Evolutionary conservation across 768 basidiomycete species (phyloP).

Genomic region (Phanerochaete sordida): DNA sequence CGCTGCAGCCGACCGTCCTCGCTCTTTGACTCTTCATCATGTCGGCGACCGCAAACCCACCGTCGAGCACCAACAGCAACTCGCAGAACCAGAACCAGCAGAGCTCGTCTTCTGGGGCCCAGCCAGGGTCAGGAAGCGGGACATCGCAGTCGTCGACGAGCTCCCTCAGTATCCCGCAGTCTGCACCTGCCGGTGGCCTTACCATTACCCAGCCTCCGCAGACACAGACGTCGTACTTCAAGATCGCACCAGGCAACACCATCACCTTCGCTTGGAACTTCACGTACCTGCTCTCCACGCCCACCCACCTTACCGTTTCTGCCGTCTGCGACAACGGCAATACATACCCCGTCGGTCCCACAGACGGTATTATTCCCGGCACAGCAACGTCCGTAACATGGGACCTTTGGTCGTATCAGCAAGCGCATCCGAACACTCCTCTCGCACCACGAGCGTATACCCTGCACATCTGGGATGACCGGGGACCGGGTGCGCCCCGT

Average conservation of each 20-base stretch:
- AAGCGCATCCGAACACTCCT: conserved; percentile 55
- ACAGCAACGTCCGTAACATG: conserved; percentile 71
- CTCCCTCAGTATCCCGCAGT: conserved; percentile 37
- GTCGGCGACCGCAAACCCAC: not conserved
- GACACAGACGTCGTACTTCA: conserved; percentile 81
- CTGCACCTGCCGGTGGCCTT: conserved; percentile 60
- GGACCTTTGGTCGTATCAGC: conserved; percentile 78
- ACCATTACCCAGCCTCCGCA: conserved; percentile 79
- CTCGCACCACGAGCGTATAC: conserved; percentile 77
- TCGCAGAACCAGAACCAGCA: not conserved
- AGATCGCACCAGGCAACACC: conserved; percentile 68
- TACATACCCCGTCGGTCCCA: conserved; percentile 85
- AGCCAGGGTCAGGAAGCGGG: not conserved
- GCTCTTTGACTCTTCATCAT: not conserved
- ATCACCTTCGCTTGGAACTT: conserved; percentile 94
- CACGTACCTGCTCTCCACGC: conserved; percentile 66
- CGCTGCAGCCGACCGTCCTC: not conserved
- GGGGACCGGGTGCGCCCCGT: conserved; percentile 61
- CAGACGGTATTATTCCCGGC: conserved; percentile 67
- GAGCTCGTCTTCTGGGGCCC: not conserved
- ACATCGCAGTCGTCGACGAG: conserved; percentile 5
- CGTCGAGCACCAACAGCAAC: not conserved
- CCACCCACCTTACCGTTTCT: conserved; percentile 72
- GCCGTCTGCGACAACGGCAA: conserved; percentile 85
- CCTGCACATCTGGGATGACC: conserved; percentile 76